Percentiles rank a stretch among this genome's conserved stretches.
Conservation (phyloP, 2,329 filamentous ascomycete species). For the Ceratocystis cacaofunesta region DNA sequence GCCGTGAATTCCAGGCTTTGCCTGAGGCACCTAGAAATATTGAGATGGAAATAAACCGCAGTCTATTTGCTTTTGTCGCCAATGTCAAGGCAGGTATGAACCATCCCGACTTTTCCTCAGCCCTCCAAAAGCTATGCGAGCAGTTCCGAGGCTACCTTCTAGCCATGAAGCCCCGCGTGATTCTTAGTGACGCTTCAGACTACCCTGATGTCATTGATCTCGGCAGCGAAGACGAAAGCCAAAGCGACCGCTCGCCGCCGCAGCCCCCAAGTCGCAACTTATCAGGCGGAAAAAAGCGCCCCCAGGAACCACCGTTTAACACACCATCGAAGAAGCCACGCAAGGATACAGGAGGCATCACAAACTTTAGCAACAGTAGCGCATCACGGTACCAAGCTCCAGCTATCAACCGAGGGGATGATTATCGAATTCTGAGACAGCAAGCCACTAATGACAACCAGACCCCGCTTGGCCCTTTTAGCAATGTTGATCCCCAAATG, state of each 20-base stretch:
- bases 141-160: conserved; percentile 36
- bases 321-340: conserved; percentile 27
- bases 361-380: background rate
- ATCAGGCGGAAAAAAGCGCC: conserved; percentile 4
- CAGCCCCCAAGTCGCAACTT: conserved; percentile 16
- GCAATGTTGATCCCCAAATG: conserved; percentile 23
- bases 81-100: conserved; percentile 39
- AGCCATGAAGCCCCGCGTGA: conserved; percentile 33
- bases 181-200: conserved; percentile 28
- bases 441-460: background rate
- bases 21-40: conserved; percentile 57
- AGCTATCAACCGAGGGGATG: background rate
- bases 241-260: conserved; percentile 19
- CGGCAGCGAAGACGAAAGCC: conserved; percentile 27
- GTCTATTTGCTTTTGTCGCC: conserved; percentile 42
- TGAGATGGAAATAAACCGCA: conserved; percentile 46
- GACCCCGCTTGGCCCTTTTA: conserved; percentile 24
- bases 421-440: background rate
- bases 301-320: conserved; percentile 19
- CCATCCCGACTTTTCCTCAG: conserved; percentile 31
- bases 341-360: conserved; percentile 17
- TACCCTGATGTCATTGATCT: conserved; percentile 26
- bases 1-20: conserved; percentile 39
- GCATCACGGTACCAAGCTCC: background rate
- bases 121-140: conserved; percentile 33